Evolutionary conservation across 257 asterid genomes (phyloP).

Genomic region (Handroanthus guayacan): DNA sequence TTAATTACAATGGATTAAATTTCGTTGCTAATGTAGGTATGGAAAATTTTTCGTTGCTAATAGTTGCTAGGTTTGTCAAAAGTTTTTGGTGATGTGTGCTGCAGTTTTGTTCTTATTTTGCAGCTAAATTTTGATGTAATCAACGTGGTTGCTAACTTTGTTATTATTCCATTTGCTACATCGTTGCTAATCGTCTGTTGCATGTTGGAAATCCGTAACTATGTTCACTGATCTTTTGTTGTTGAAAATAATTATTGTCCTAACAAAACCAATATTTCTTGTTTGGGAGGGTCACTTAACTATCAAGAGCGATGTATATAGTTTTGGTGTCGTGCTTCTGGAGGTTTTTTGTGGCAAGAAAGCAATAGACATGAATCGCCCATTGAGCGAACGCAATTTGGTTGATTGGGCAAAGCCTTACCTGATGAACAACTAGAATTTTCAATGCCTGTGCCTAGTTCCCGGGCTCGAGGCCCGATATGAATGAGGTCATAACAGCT

Average conservation of each 20-base stretch:
- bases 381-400: conserved; percentile 67
- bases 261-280: conserved; percentile 15
- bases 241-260: neutral
- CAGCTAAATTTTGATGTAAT: too few species aligned
- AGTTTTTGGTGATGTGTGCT: too few species aligned
- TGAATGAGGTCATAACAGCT: conserved; percentile 65
- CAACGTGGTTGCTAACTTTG: too few species aligned
- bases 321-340: conserved; percentile 76
- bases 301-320: conserved; percentile 78
- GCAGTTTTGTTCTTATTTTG: too few species aligned
- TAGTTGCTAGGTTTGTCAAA: too few species aligned
- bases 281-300: conserved; percentile 64
- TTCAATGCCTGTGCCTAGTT: conserved; percentile 59
- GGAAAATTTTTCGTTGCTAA: too few species aligned
- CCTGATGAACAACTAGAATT: conserved; percentile 65
- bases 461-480: conserved; percentile 64
- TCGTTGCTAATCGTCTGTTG: too few species aligned
- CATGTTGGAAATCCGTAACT: too few species aligned
- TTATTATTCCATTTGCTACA: too few species aligned
- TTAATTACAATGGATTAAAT: too few species aligned
- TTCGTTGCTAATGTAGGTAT: too few species aligned
- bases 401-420: conserved; percentile 87
- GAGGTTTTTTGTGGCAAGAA: conserved; percentile 74
- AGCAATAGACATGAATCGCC: conserved; percentile 79
- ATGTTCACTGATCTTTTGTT: neutral